Evolutionary conservation across 768 basidiomycete genomes (phyloP), one percentile per base, ranked within the genome.

Genomic region (Gelatoporia subvermispora): DNA sequence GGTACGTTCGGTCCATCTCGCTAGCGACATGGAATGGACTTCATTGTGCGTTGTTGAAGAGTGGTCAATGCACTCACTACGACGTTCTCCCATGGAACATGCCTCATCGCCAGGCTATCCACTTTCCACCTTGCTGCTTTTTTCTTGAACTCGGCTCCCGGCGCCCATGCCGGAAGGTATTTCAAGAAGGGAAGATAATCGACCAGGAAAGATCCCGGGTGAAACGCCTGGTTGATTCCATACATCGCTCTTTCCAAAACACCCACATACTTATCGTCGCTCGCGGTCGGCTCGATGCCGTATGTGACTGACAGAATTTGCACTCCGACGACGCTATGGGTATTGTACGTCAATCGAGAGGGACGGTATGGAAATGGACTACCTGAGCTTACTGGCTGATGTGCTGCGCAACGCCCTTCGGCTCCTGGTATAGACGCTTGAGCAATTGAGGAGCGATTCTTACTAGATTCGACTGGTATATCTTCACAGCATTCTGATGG

Each of bases 91-190:
- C 81, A 74, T 41, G 69, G 78, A 35, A 77, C 74, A 47, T 76
- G 88, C 7, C 85, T 84, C 48, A 68, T 67, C 23, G 87, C 78
- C 17, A 81, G 79, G 43, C 81, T 83, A 51, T 80, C 78, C 41
- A 70, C 72, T 61, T 78, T 85, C 86, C 86, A 88, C 8, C 51
- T 60, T 5, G 50, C 65, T 0, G 85, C 84, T 50, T 82, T 82
- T n/a, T 67, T 64, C 61, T 79, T 78, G 68, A 88, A 91, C 2
- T 74, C 74, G 3, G 79, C 74, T 9, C 85, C 85, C 18, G 88
- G 88, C 41, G 78, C 66, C 82, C 84, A 88, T 37, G 61, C 58
- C 0, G 88, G 88, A 21, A 88, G 58, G 54, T 78, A 60, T 57
- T 72, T 74, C 56, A 88, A 48, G 17, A 56, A 43, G 1, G 70